phyloP scores from a whole-genome alignment of 306 rosid species.

The Cotoneaster glaucophyllus region DNA sequence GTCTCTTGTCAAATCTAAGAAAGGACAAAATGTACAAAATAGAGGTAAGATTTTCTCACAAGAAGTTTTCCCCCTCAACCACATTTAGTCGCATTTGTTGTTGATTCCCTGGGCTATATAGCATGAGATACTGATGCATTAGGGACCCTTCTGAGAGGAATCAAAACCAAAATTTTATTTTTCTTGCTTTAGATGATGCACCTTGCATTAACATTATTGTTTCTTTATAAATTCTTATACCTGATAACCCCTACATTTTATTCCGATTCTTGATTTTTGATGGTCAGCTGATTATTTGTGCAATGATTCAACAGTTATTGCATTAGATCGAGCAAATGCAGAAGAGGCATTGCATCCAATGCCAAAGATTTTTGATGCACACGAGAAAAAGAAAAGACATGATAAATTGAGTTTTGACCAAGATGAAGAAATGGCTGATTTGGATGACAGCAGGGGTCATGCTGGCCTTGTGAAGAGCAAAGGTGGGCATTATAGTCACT shows the following conservation, averaged over 20 bases:
- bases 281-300: slow-evolving; percentile 26
- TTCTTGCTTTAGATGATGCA: not conserved
- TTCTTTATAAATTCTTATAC: not conserved
- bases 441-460: slow-evolving; percentile 25
- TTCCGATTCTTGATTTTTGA: not conserved
- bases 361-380: slow-evolving; percentile 63
- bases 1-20: slow-evolving; percentile 55
- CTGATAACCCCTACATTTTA: not conserved
- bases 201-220: not conserved
- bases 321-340: slow-evolving; percentile 85
- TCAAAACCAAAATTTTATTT: not conserved
- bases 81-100: not conserved
- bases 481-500: slow-evolving; percentile 34
- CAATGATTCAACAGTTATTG: slow-evolving; percentile 52
- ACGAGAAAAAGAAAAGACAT: slow-evolving; percentile 27
- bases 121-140: not conserved
- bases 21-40: slow-evolving; percentile 38
- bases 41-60: slow-evolving; percentile 34
- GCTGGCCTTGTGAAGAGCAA: slow-evolving; percentile 29
- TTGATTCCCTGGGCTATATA: not conserved
- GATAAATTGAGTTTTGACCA: slow-evolving; percentile 28
- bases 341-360: slow-evolving; percentile 86
- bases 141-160: not conserved
- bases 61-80: not conserved
- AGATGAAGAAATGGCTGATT: slow-evolving; percentile 24